Base-by-base conservation (phyloP, 805 yeast genomes). In the Spathaspora passalidarum region DNA sequence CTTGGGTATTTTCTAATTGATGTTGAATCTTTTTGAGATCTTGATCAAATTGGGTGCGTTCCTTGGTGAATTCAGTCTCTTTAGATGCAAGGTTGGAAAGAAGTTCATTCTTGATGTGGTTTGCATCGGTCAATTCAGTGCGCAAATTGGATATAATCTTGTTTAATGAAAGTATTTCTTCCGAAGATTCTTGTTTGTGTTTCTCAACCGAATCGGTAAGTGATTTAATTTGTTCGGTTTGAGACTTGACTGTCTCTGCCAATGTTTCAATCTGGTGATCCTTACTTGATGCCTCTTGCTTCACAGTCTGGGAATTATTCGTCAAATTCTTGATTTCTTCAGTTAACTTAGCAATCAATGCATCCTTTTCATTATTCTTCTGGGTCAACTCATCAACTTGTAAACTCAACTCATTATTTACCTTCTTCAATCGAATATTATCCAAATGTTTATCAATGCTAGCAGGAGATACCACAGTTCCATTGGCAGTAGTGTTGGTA, bases 51-150 rank as follows among this genome's bases (percentile, higher is more conserved):
- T 58, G 47, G 38, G 73, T 71, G 1, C 84, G 65, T 52, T 86
- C 91, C 32, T 69, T 69, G 2, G 71, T 64, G 50, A 77, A 76
- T 41, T 84, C 90, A 9, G 58, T 58, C 52, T 86, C 90, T 51
- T 84, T 77, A 25, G 82, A 75, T 0, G 85, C 67, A 81, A 87
- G 74, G 55, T 84, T 86, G 16, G 83, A 86, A 11, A 84, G 61
- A 18, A 88, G 63, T 52, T 86, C 90, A 23, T 75, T 69, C 56
- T 85, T 86, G 72, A 81, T 73, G 4, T 52, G 49, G 7, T 38
- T 51, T 7, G 57, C 49, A 43, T 63, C 69, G 17, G 48, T 45
- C 35, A 61, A 40, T 39, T 65, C 65, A 14, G 20, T 41, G 16
- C 55, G 42, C 20, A 59, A 42, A 2, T 19, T 36, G 10, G 43